Percentiles rank a stretch among this genome's conserved stretches.
Evolutionary conservation across 2,329 filamentous ascomycete genomes (phyloP).

Genomic region (Monosporascus sp.): DNA sequence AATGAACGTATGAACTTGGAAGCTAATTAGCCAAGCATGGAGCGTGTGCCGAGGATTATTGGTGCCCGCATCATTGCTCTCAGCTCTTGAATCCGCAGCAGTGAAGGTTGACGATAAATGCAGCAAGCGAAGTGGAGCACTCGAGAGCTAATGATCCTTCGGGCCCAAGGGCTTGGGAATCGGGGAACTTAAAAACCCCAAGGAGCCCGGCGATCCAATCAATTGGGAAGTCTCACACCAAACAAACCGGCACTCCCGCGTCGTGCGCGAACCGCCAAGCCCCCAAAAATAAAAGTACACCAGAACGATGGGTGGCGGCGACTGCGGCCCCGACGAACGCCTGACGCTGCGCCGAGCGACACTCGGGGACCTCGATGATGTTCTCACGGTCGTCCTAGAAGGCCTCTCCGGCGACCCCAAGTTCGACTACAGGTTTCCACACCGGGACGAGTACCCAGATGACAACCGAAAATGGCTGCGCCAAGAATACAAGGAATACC

Average conservation of each 20-base stretch:
- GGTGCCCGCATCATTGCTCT: background rate
- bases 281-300: background rate
- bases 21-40: too few relatives aligned
- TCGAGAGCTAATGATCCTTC: background rate
- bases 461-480: slow-evolving; percentile 10
- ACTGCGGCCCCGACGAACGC: slow-evolving; percentile 1
- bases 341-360: slow-evolving; percentile 7
- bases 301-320: background rate
- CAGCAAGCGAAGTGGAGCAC: background rate
- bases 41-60: background rate
- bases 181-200: background rate
- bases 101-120: background rate
- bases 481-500: slow-evolving; percentile 11
- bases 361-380: slow-evolving; percentile 8
- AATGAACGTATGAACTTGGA: too few relatives aligned
- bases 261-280: background rate
- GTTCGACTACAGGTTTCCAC: slow-evolving; percentile 10
- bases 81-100: background rate
- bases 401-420: slow-evolving; percentile 10
- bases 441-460: slow-evolving; percentile 5
- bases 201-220: background rate
- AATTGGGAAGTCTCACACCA: background rate
- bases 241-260: too few relatives aligned
- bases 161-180: background rate
- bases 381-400: slow-evolving; percentile 6